phyloP scores from a whole-genome alignment of 257 asterid genomes.

The Rauvolfia tetraphylla region DNA sequence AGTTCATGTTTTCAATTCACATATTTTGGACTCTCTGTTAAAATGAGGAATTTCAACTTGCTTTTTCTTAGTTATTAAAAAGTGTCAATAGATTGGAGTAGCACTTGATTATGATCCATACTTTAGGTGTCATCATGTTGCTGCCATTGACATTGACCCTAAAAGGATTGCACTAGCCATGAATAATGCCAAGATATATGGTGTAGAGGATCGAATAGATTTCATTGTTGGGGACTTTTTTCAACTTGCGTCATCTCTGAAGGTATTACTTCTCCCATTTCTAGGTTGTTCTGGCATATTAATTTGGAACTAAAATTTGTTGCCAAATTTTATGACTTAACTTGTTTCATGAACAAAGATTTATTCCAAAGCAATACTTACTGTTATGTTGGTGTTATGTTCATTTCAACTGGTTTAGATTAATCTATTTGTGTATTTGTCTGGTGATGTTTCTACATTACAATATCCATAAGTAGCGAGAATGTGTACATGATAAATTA shows the following conservation, averaged over 20 bases:
- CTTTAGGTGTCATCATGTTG: slow-evolving; percentile 60
- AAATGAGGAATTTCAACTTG: background rate
- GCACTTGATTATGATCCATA: slow-evolving; percentile 15
- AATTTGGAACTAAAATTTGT: too few species aligned
- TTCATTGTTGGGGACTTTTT: slow-evolving; percentile 80
- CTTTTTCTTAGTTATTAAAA: background rate
- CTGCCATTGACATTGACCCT: slow-evolving; percentile 87
- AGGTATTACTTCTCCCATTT: slow-evolving; percentile 36
- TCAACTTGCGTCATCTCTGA: slow-evolving; percentile 71
- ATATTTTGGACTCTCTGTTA: background rate
- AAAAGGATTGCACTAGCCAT: slow-evolving; percentile 50
- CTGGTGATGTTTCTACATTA: background rate
- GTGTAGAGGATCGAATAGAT: slow-evolving; percentile 74
- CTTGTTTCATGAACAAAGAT: background rate
- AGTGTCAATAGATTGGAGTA: background rate
- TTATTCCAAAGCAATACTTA: background rate
- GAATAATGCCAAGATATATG: slow-evolving; percentile 79
- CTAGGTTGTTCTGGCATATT: background rate
- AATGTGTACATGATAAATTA: background rate
- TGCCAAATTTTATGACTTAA: background rate
- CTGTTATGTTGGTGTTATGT: background rate
- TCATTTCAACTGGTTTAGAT: background rate
- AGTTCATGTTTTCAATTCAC: background rate
- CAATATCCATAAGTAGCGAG: background rate
- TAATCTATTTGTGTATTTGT: background rate